Conservation (phyloP, 2,329 filamentous ascomycete species). For the Phialophora expanda region DNA sequence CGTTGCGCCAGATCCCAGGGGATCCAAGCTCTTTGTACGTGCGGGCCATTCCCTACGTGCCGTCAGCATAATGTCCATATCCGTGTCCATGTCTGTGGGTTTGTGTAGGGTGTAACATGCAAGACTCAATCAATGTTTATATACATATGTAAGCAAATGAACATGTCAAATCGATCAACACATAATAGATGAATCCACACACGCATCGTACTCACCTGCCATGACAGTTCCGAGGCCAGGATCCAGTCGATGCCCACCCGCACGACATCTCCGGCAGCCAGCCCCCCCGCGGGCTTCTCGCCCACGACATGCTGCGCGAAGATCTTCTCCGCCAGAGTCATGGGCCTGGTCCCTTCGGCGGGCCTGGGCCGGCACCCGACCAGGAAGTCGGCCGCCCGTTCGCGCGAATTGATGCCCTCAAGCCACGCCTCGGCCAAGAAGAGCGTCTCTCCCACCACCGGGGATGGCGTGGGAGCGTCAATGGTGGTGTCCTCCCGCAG, state of each 20-base stretch:
- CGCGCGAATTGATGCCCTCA: constrained; percentile 42
- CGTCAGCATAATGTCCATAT: not conserved
- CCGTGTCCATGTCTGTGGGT: not conserved
- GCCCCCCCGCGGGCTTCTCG: constrained; percentile 41
- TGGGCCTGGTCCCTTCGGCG: constrained; percentile 37
- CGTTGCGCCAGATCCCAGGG: constrained; percentile 56
- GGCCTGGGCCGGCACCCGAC: constrained; percentile 1
- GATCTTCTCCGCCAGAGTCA: constrained; percentile 55
- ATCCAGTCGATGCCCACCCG: constrained; percentile 55
- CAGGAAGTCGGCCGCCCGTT: constrained; percentile 28
- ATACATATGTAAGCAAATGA: too few relatives aligned
- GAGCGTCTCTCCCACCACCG: constrained; percentile 31
- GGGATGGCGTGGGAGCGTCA: constrained; percentile 19
- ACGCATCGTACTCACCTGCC: constrained; percentile 42
- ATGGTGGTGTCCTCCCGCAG: constrained; percentile 1
- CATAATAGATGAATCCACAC: not conserved
- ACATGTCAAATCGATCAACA: too few relatives aligned
- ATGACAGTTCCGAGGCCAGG: constrained; percentile 53
- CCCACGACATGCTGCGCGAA: constrained; percentile 52
- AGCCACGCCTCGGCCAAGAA: constrained; percentile 43
- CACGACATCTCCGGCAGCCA: constrained; percentile 50
- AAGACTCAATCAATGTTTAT: too few relatives aligned
- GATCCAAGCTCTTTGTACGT: constrained; percentile 50
- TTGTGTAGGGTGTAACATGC: too few relatives aligned
- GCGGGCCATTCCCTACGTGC: constrained; percentile 48